Base-by-base conservation (phyloP, 768 basidiomycete species). In the Amyloporia xantha region DNA sequence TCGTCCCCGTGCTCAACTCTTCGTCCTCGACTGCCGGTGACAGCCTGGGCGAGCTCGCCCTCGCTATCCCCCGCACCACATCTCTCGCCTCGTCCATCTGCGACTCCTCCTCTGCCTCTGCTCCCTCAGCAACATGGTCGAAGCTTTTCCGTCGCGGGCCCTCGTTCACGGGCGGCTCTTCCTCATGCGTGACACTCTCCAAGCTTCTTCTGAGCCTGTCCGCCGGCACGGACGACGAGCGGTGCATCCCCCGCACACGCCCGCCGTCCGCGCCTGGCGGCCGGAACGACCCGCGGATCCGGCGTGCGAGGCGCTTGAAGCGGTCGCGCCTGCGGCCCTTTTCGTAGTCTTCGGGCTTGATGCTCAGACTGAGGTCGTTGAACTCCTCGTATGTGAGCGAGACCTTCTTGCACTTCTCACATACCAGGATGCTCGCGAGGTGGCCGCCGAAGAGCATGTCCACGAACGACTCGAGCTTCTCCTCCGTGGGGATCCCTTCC, bases 371-470 rank as follows among this genome's bases (percentile, higher is more conserved):
- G 57, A 98, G 84, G 65, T 96, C 94, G 63, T 87, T 85, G 65
- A 96, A 97, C 61, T 92, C 91, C 65, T 98, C 94, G 61, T 88
- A 86, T 4, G 87, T 90, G 55, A 91, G 83, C 2, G 92, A 95
- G 43, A 96, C 81, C 59, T 90, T 82, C 65, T 95, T 94, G 79
- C 94, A 98, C 50, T 81, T 79, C 57, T 93, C 91, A 64, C 94
- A 98, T 2, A 98, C 86, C 42, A 98, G 84, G 61, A 96, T 84
- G 68, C 86, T 90, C 4, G 91, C 84, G 41, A 98, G 74, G 58
- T 81, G 79, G 4, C 94, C 94, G 26, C 89, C 88, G 59, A 96
- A 98, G 48, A 96, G 73, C 71, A 89, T 87, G 66, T 96, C 93
- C 4, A 87, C 78, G 54, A 95, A 86, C 0, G 93, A 83, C 4